phyloP scores from a whole-genome alignment of 2,329 filamentous ascomycete genomes.

The Cephalotrichum gorgonifer region DNA sequence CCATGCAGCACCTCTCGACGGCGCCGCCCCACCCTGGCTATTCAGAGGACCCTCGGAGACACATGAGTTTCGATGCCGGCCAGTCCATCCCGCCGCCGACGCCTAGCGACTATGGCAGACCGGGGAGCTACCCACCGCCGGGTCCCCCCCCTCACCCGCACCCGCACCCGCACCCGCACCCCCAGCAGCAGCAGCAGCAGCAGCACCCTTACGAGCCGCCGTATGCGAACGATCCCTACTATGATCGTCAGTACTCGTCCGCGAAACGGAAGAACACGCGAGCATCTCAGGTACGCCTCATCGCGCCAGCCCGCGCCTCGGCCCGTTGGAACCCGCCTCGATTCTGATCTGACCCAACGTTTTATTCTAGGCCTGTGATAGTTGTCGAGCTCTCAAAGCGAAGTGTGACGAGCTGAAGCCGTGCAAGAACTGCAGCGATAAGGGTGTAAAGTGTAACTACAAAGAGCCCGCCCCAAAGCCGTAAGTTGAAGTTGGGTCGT shows the following conservation, averaged over 20 bases:
- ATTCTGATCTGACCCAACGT: background rate
- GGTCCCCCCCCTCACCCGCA: conserved; percentile 27
- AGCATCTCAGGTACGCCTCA: conserved; percentile 44
- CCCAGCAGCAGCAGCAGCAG: no score
- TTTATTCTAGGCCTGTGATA: conserved; percentile 67
- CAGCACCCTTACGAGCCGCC: conserved; percentile 25
- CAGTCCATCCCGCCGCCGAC: conserved; percentile 33
- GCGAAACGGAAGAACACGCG: conserved; percentile 53
- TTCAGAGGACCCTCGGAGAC: conserved; percentile 36
- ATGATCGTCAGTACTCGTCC: conserved; percentile 30
- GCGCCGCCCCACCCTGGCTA: conserved; percentile 18
- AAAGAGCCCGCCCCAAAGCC: conserved; percentile 86
- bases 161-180: conserved; percentile 23
- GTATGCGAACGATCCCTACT: conserved; percentile 21
- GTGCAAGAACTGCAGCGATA: conserved; percentile 81
- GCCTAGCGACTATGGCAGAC: conserved; percentile 28
- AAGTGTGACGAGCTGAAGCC: conserved; percentile 85
- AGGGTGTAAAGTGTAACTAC: conserved; percentile 74
- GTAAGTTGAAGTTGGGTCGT: conserved; percentile 50
- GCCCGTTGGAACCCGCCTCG: background rate
- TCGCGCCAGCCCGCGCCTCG: background rate
- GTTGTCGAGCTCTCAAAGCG: conserved; percentile 76
- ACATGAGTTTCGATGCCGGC: conserved; percentile 42
- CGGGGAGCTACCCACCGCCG: conserved; percentile 16
- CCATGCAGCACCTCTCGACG: conserved; percentile 8